These are phyloP conservation scores for Dactylellina sp. DNA, from an alignment of 2,329 filamentous ascomycete genomes.

Conservation along the genomic window DNA sequence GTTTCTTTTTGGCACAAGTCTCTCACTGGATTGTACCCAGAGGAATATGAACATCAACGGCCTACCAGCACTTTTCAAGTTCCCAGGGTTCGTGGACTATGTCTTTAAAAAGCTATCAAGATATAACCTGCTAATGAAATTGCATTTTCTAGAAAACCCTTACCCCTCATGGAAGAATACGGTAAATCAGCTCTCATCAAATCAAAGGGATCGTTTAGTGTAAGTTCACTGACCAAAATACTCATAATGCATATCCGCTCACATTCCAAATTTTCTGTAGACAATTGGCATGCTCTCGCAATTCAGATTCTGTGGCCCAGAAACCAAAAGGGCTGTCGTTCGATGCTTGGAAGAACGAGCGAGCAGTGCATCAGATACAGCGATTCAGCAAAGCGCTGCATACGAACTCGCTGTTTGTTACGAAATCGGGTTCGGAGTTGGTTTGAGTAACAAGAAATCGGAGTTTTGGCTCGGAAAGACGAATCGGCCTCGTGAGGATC, in stretches of 20 bases:
- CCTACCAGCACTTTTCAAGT: not conserved
- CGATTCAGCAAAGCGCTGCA: not conserved
- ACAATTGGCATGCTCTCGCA: not conserved
- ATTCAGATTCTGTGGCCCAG: conserved; percentile 8
- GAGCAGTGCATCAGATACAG: not conserved
- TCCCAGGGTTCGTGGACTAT: not conserved
- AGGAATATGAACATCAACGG: not conserved
- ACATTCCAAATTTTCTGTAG: not conserved
- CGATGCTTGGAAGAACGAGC: no score
- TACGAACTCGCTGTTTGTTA: conserved; percentile 20
- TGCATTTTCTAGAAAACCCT: not conserved
- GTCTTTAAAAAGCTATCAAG: not conserved
- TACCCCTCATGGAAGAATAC: conserved; percentile 20
- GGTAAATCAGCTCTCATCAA: conserved; percentile 6
- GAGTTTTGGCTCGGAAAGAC: conserved; percentile 8
- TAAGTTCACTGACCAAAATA: no score
- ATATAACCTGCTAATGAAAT: not conserved
- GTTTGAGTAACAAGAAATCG: conserved; percentile 1
- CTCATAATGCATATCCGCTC: no score
- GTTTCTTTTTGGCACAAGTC: not conserved
- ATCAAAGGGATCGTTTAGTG: conserved; percentile 12
- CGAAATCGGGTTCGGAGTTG: conserved; percentile 6
- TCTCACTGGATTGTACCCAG: not conserved
- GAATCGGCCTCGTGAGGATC: not conserved
- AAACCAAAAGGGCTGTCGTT: no score